Evolutionary conservation across 148 eudicot species (phyloP).

Genomic region (Camellia lanceoleosa): DNA sequence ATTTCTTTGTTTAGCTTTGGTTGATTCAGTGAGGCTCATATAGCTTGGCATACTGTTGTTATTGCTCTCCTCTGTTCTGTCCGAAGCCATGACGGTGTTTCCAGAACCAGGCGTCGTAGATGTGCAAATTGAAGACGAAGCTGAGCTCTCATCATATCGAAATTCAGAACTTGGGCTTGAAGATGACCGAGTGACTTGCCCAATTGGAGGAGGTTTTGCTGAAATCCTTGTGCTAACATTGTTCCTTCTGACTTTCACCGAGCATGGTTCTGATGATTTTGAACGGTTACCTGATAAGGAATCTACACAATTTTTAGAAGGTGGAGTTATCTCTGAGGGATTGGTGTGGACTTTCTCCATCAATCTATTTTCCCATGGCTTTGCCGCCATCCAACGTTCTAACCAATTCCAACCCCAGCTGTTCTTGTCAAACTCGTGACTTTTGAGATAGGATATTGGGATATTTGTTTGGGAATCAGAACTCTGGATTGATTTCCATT

Average conservation of each 20-base stretch:
- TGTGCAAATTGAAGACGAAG: conserved; percentile 84
- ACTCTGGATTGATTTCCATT: conserved; percentile 53
- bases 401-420: conserved; percentile 94
- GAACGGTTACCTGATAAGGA: conserved; percentile 25
- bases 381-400: conserved; percentile 96
- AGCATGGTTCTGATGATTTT: conserved; percentile 52
- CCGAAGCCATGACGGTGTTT: conserved; percentile 33
- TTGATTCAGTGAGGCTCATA: conserved; percentile 85
- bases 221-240: conserved; percentile 68
- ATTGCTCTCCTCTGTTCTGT: conserved; percentile 45
- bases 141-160: conserved; percentile 70
- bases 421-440: conserved; percentile 49
- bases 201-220: conserved; percentile 59
- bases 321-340: conserved; percentile 52
- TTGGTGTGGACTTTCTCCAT: conserved; percentile 62
- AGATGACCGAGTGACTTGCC: conserved; percentile 52
- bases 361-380: conserved; percentile 86
- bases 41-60: conserved; percentile 56
- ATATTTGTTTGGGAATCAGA: conserved; percentile 32
- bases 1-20: conserved; percentile 71
- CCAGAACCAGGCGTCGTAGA: conserved; percentile 75
- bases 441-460: conserved; percentile 43
- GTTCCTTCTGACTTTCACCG: conserved; percentile 66
- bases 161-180: conserved; percentile 89
- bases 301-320: conserved; percentile 36